Evolutionary conservation across 768 basidiomycete species (phyloP), one percentile per base, ranked within the genome.

Genomic region (Filobasidium floriforme): DNA sequence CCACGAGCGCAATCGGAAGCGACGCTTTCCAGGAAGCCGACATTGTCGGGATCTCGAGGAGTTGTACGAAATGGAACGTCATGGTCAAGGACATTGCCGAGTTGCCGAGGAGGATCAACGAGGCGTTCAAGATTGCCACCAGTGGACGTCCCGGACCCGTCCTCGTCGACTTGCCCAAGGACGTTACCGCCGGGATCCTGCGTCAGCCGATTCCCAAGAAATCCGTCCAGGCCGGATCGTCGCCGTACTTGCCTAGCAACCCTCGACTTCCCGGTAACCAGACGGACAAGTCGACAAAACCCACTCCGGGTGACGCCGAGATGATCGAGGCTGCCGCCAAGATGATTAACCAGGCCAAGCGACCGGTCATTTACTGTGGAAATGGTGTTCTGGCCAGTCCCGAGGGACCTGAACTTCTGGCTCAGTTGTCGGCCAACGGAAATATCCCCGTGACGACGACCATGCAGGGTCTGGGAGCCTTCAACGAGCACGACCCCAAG

Each of bases 21-120:
- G 94, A 99, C 75, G 90, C 91, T 1, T 99, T 99, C 85, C 96
- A 99, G 77, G 96, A 99, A 80, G 96, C 96, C 46, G 96, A 99
- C 77, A 80, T 98, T 60, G 83, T 99, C 64, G 96, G 96, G 59
- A 99, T 98, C 79, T 96, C 93, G 37, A 84, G 94, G 60, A 87
- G 88, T 72, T 99, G 96, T 81, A 98, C 96, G 28, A 99, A 98
- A 79, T 98, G 96, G 96, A 98, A 99, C 76, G 94, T 99, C 68
- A 94, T 98, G 92, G 90, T 98, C 61, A 98, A 97, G 80, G 93
- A 93, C 75, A 90, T 98, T 67, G 79, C 89, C 14, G 96, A 98
- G 79, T 84, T 98, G 1, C 96, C 96, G 15, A 82, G 94, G 51
- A 84, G 96, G 66, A 94, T 98, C 76, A 98, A 97, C 76, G 96